Conservation (phyloP, 768 basidiomycete genomes). For the Boletales sp. region DNA sequence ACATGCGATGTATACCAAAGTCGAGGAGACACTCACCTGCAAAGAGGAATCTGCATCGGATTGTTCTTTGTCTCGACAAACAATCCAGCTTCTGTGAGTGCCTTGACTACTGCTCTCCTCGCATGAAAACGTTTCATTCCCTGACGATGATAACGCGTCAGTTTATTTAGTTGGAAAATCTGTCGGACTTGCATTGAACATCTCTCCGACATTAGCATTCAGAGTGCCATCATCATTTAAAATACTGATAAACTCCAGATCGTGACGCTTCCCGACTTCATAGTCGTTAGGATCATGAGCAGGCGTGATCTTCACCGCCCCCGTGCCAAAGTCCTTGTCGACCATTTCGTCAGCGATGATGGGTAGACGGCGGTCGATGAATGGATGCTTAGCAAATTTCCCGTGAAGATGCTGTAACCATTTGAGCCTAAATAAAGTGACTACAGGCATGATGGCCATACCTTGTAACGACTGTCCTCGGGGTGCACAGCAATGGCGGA, state of each 20-base stretch:
- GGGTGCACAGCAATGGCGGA: conserved; percentile 97
- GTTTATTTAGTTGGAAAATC: not conserved
- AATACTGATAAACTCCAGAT: conserved; percentile 89
- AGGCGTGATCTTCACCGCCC: conserved; percentile 98
- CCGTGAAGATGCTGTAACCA: conserved; percentile 77
- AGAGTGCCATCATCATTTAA: conserved; percentile 96
- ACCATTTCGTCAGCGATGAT: conserved; percentile 86
- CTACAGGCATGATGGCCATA: conserved; percentile 18
- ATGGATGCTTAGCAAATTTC: conserved; percentile 87
- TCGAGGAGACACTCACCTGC: conserved; percentile 47
- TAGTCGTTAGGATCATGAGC: conserved; percentile 98
- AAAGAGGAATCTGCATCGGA: conserved; percentile 94
- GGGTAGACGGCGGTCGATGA: conserved; percentile 79
- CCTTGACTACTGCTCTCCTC: conserved; percentile 76
- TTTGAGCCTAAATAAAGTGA: not conserved
- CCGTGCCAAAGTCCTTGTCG: conserved; percentile 95
- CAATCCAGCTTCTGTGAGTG: conserved; percentile 77
- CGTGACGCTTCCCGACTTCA: conserved; percentile 85
- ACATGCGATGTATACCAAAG: not conserved
- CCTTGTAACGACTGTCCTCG: conserved; percentile 85
- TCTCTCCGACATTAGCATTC: conserved; percentile 81
- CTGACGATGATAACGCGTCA: conserved; percentile 30
- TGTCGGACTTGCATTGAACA: conserved; percentile 55
- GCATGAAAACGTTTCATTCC: conserved; percentile 99
- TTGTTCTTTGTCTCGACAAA: conserved; percentile 94